These are phyloP conservation scores for Termitomyces sp. DNA, from an alignment of 768 basidiomycete species.

Conservation along the genomic window DNA sequence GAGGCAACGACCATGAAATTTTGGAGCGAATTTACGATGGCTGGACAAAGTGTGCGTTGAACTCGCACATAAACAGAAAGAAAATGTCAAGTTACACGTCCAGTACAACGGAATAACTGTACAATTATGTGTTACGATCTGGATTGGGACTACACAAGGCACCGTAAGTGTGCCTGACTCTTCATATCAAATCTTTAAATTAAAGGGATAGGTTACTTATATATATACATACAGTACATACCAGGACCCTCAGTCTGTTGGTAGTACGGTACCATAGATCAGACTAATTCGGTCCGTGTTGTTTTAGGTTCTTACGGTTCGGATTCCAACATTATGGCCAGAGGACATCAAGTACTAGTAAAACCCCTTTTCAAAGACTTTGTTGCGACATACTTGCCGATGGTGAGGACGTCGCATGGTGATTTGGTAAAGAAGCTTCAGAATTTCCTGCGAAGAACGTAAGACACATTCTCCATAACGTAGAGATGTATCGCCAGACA, in stretches of 20 bases:
- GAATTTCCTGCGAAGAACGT: constrained; percentile 46
- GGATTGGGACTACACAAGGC: too few species aligned
- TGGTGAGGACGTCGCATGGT: constrained; percentile 77
- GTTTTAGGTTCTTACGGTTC: too few species aligned
- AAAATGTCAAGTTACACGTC: constrained; percentile 46
- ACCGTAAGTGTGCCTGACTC: too few species aligned
- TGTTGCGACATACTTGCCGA: constrained; percentile 64
- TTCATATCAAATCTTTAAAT: too few species aligned
- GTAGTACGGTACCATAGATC: too few species aligned
- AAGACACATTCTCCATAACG: not conserved
- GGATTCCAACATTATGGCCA: too few species aligned
- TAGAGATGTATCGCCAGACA: constrained; percentile 24
- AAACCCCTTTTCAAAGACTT: not conserved
- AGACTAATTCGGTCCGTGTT: too few species aligned
- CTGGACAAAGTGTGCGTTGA: constrained; percentile 21
- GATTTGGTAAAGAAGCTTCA: constrained; percentile 66
- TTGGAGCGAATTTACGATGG: constrained; percentile 57
- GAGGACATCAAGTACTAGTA: not conserved
- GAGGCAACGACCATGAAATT: constrained; percentile 67
- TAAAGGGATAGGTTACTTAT: too few species aligned
- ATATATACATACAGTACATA: too few species aligned
- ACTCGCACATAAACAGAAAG: not conserved
- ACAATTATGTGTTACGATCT: too few species aligned
- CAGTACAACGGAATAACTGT: constrained; percentile 56
- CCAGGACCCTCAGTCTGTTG: too few species aligned